Percentiles rank a stretch among this genome's conserved stretches.
Evolutionary conservation across 495 filamentous ascomycete species (phyloP).

Genomic region (Neurospora sp.): DNA sequence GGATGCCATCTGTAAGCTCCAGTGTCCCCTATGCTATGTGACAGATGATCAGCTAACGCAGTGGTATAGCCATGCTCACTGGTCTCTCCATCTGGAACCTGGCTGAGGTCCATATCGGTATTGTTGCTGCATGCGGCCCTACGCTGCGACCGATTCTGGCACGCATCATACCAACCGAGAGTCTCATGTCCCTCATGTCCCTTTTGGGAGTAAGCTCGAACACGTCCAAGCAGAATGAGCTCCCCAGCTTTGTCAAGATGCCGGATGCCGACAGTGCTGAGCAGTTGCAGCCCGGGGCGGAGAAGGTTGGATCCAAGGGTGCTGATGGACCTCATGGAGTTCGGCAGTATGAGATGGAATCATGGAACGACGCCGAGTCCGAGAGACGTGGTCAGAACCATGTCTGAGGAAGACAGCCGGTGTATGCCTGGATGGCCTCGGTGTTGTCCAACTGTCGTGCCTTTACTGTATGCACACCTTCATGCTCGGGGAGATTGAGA

Average conservation of each 20-base stretch:
- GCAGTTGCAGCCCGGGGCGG: background rate
- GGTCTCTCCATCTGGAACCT: slow-evolving; percentile 13
- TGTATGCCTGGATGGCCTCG: background rate
- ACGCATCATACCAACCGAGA: slow-evolving; percentile 2
- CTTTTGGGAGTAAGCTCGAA: background rate
- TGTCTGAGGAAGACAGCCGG: background rate
- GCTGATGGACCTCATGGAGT: background rate
- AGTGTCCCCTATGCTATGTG: background rate
- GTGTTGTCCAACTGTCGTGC: background rate
- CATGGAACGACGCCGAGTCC: background rate
- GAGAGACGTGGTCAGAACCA: background rate
- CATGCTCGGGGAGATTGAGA: background rate
- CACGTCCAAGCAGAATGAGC: background rate
- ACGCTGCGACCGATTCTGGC: slow-evolving; percentile 5
- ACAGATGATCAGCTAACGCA: background rate
- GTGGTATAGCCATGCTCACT: background rate
- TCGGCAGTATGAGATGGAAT: background rate
- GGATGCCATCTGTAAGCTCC: slow-evolving; percentile 11
- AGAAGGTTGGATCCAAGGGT: background rate
- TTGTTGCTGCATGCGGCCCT: slow-evolving; percentile 13
- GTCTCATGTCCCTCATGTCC: slow-evolving; percentile 6
- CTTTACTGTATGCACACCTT: background rate
- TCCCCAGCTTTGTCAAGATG: background rate
- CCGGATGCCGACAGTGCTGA: background rate
- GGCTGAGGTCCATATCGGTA: slow-evolving; percentile 14